Evolutionary conservation across 768 basidiomycete species (phyloP).

Genomic region (Podaxis sp.): DNA sequence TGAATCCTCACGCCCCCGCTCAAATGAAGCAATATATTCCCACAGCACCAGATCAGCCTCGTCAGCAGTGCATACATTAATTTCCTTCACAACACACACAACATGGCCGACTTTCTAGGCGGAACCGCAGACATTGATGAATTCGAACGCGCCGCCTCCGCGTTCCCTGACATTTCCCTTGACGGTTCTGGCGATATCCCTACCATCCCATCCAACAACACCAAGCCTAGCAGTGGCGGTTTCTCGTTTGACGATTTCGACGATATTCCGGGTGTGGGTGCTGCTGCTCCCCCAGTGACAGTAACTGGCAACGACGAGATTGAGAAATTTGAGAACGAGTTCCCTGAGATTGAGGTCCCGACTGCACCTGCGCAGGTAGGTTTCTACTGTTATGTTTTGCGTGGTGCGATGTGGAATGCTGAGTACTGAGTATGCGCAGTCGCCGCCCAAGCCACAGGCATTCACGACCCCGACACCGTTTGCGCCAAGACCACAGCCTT

Average conservation of each 20-base stretch:
- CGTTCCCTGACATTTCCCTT: constrained; percentile 83
- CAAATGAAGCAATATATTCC: background rate
- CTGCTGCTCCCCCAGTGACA: constrained; percentile 46
- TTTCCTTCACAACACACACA: constrained; percentile 22
- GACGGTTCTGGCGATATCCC: constrained; percentile 64
- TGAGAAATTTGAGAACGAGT: constrained; percentile 82
- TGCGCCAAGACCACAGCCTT: constrained; percentile 76
- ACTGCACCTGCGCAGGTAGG: constrained; percentile 27
- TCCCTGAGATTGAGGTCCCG: constrained; percentile 71
- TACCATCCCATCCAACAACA: constrained; percentile 29
- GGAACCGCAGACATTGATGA: constrained; percentile 63
- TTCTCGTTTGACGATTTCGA: constrained; percentile 75
- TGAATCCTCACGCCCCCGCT: background rate
- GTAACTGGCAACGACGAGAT: constrained; percentile 86
- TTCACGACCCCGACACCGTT: constrained; percentile 51
- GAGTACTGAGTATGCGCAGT: constrained; percentile 27
- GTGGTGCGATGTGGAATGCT: background rate
- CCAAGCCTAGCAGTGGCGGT: constrained; percentile 33
- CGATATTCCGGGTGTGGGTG: constrained; percentile 35
- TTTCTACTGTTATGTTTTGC: background rate
- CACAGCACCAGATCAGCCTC: constrained; percentile 8
- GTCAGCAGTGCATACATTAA: constrained; percentile 9
- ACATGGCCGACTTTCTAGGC: constrained; percentile 43
- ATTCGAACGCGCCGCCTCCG: constrained; percentile 76
- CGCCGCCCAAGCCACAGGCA: constrained; percentile 35